Conservation (phyloP, 75 land plant species). For the Sequoia sempervirens region DNA sequence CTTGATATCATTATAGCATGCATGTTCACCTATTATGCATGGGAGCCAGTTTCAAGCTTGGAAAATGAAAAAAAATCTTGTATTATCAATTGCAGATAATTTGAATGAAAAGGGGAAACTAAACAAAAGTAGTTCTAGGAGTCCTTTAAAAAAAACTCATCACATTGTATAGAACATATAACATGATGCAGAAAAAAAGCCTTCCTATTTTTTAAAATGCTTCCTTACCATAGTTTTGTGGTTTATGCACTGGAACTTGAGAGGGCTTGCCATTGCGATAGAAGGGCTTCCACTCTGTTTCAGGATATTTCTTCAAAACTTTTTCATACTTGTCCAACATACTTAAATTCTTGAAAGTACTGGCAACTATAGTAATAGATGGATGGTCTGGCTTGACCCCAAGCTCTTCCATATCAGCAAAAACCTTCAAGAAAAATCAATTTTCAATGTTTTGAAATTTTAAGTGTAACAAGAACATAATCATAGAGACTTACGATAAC, state of each 20-base stretch:
- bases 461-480: neutral
- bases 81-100: neutral
- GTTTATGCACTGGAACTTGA: constrained; percentile 12
- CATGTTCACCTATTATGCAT: neutral
- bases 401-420: constrained; percentile 99
- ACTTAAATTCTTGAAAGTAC: constrained; percentile 62
- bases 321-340: constrained; percentile 66
- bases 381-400: constrained; percentile 53
- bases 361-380: constrained; percentile 58
- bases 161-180: neutral
- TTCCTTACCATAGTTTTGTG: constrained; percentile 3
- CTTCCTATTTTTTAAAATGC: neutral
- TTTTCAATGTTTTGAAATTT: neutral
- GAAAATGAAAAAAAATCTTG: neutral
- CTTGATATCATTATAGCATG: neutral
- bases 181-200: neutral
- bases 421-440: constrained; percentile 37
- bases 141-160: neutral
- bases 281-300: constrained; percentile 56
- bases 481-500: neutral
- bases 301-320: constrained; percentile 67
- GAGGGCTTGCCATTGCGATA: constrained; percentile 52
- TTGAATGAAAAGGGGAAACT: neutral
- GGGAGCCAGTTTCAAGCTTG: neutral
- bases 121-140: neutral